These are phyloP conservation scores for Lotmaria passim DNA, from an alignment of 208 protist species.

Conservation along the genomic window DNA sequence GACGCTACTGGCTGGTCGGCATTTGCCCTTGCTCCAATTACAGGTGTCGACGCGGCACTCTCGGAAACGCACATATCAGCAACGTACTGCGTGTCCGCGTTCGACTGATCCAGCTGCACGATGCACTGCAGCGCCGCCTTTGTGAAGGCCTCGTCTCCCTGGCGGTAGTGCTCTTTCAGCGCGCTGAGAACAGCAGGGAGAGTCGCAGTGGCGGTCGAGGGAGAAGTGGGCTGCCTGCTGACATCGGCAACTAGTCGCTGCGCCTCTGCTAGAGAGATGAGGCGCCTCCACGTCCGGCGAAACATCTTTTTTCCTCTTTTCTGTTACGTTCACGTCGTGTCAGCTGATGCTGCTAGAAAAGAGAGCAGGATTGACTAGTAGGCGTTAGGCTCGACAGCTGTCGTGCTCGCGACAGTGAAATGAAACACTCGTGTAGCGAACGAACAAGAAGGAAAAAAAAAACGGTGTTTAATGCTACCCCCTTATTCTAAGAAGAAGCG, in stretches of 20 bases:
- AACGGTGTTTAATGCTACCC: too few relatives aligned
- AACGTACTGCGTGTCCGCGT: slow-evolving; percentile 61
- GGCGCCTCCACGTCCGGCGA: slow-evolving; percentile 17
- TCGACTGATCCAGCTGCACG: slow-evolving; percentile 60
- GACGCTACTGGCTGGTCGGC: slow-evolving; percentile 9
- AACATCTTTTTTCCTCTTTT: slow-evolving; percentile 21
- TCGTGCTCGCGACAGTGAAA: too few relatives aligned
- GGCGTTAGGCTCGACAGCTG: too few relatives aligned
- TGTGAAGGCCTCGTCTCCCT: slow-evolving; percentile 40
- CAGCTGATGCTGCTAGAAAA: neutral
- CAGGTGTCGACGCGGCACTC: neutral
- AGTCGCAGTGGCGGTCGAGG: slow-evolving; percentile 6
- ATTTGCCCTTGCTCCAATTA: neutral
- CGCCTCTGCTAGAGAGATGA: slow-evolving; percentile 51
- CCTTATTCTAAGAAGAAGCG: too few relatives aligned
- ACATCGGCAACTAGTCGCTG: slow-evolving; percentile 46
- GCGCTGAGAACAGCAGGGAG: slow-evolving; percentile 39
- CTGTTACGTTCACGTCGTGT: neutral
- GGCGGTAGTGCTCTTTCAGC: slow-evolving; percentile 38
- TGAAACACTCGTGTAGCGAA: too few relatives aligned
- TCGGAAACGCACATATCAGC: slow-evolving; percentile 16
- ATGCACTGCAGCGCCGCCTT: slow-evolving; percentile 48
- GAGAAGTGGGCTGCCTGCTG: slow-evolving; percentile 1
- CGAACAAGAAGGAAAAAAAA: too few relatives aligned
- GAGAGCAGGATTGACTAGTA: too few relatives aligned